Conservation (phyloP, 192 early-diverging fungal genomes). For the Chytriomyces hyalinus region DNA sequence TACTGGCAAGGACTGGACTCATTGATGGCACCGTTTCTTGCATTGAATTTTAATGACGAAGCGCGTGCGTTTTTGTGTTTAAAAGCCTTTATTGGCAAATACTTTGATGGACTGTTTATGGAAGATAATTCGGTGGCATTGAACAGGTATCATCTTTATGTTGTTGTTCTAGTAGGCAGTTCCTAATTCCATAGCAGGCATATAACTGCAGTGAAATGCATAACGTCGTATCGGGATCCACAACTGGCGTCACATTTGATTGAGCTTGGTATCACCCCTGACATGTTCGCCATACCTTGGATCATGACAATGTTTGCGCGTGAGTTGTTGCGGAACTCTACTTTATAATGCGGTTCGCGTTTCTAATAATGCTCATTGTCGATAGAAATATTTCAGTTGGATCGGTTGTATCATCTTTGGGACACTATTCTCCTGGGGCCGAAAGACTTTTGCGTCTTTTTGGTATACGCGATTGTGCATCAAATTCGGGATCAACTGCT, state of each 20-base stretch:
- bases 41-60: slow-evolving; percentile 78
- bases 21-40: slow-evolving; percentile 74
- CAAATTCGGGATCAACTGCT: slow-evolving; percentile 71
- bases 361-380: neutral
- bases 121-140: slow-evolving; percentile 72
- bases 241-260: slow-evolving; percentile 69
- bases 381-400: slow-evolving; percentile 79
- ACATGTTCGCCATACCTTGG: slow-evolving; percentile 81
- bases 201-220: slow-evolving; percentile 66
- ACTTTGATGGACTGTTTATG: slow-evolving; percentile 73
- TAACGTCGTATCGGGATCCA: slow-evolving; percentile 76
- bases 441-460: slow-evolving; percentile 67
- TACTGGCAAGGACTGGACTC: slow-evolving; percentile 90
- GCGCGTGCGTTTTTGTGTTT: slow-evolving; percentile 72
- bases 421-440: slow-evolving; percentile 74
- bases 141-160: slow-evolving; percentile 55
- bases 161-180: neutral
- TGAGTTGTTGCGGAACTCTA: slow-evolving; percentile 41
- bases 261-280: slow-evolving; percentile 66
- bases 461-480: slow-evolving; percentile 70
- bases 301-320: slow-evolving; percentile 83
- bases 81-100: slow-evolving; percentile 68
- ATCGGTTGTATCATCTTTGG: slow-evolving; percentile 82
- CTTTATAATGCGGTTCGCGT: neutral
- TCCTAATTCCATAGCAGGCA: slow-evolving; percentile 24